Evolutionary conservation across 768 basidiomycete species (phyloP), one percentile per base, ranked within the genome.

Genomic region (Floccularia luteovirens): DNA sequence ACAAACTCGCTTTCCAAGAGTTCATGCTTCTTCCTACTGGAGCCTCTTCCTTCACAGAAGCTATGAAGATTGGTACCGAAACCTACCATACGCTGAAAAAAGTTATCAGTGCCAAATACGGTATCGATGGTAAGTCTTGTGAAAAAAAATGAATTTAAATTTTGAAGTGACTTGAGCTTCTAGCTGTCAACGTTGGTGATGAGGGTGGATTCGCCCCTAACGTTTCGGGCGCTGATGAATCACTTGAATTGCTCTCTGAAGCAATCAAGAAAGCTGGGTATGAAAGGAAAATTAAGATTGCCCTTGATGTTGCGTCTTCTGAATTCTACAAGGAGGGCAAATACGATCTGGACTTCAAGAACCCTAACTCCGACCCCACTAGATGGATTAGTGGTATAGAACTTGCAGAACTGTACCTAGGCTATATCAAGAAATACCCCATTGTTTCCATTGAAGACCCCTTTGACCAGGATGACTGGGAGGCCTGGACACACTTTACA

Each of bases 311-410:
- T 49, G 96, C 96, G 41, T 96, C 93, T 1, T 97, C 94, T 62
- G 96, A 99, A 66, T 99, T 99, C 77, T 99, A 90, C 83, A 98
- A 96, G 80, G 92, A 97, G 4, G 94, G 93, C 53, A 97, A 97
- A 71, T 99, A 99, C 66, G 94, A 98, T 58, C 69, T 98, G 46
- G 92, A 97, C 74, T 92, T 91, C 77, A 92, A 99, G 79, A 97
- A 97, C 79, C 89, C 94, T 63, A 96, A 99, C 74, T 96, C 93
- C 38, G 94, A 99, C 69, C 77, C 88, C 31, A 82, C 80, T 68
- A 94, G 98, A 66, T 96, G 89, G 90, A 85, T 97, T 66, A 71
- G 87, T 25, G 96, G 94, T 48, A 67, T 72, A 38, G 77, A 98
- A 69, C 90, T 99, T 55, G 94, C 91, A 17, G 87, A 92, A 38